phyloP scores from a whole-genome alignment of 1,284 basidiomycete species.

The Clitocybe nebularis region DNA sequence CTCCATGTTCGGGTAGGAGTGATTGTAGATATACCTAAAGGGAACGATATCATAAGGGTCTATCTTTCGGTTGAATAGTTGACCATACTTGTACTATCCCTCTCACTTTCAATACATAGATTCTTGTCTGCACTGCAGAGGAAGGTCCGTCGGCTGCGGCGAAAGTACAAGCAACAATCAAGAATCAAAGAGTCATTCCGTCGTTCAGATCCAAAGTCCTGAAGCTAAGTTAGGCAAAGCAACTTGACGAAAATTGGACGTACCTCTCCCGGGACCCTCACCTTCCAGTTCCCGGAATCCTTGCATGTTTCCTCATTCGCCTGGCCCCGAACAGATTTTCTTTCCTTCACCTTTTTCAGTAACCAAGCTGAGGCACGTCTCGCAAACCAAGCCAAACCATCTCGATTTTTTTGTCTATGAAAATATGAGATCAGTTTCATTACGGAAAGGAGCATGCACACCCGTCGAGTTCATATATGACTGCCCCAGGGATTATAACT shows the following conservation, averaged over 20 bases:
- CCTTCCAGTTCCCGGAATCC: slow-evolving; percentile 54
- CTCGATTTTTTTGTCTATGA: slow-evolving; percentile 59
- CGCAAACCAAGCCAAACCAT: slow-evolving; percentile 60
- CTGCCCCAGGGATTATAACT: slow-evolving; percentile 65
- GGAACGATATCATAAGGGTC: too few relatives aligned
- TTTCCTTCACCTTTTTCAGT: slow-evolving; percentile 58
- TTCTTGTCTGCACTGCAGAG: slow-evolving; percentile 67
- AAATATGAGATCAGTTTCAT: slow-evolving; percentile 2
- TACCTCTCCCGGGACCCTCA: slow-evolving; percentile 41
- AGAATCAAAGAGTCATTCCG: slow-evolving; percentile 65
- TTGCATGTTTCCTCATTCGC: slow-evolving; percentile 63
- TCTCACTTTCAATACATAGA: slow-evolving; percentile 49
- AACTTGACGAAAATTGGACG: slow-evolving; percentile 16
- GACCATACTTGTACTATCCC: slow-evolving; percentile 27
- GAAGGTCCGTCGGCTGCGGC: slow-evolving; percentile 34
- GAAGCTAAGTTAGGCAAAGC: background rate
- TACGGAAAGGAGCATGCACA: slow-evolving; percentile 27
- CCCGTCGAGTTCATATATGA: slow-evolving; percentile 72
- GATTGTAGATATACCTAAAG: slow-evolving; percentile 32
- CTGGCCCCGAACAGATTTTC: slow-evolving; percentile 58
- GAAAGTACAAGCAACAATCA: slow-evolving; percentile 67
- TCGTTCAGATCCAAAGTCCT: slow-evolving; percentile 28
- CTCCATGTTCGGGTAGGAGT: slow-evolving; percentile 33
- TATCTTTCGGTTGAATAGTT: too few relatives aligned
- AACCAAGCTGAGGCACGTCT: slow-evolving; percentile 70